Percentiles rank a stretch among this genome's conserved stretches.
phyloP scores from a whole-genome alignment of 768 basidiomycete species.

The Lactifluus hygrophoroides region DNA sequence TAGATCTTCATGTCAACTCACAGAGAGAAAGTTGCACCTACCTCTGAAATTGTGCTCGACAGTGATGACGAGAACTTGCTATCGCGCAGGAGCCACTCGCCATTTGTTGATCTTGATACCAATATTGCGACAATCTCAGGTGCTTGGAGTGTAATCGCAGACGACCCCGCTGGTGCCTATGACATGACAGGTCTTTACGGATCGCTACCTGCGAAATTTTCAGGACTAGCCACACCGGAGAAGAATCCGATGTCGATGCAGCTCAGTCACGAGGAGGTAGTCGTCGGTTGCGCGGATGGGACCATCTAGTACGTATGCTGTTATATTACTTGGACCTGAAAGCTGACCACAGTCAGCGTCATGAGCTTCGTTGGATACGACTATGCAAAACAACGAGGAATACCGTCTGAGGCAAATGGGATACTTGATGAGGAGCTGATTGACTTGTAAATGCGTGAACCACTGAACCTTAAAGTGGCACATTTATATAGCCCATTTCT shows the following conservation, averaged over 20 bases:
- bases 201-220: slow-evolving; percentile 55
- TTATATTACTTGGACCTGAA: slow-evolving; percentile 14
- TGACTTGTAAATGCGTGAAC: neutral
- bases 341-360: slow-evolving; percentile 31
- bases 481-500: too few relatives aligned
- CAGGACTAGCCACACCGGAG: slow-evolving; percentile 76
- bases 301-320: slow-evolving; percentile 69
- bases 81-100: slow-evolving; percentile 20
- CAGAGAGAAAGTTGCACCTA: slow-evolving; percentile 40
- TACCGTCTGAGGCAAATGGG: neutral
- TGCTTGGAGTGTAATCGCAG: slow-evolving; percentile 65
- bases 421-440: neutral
- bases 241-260: slow-evolving; percentile 96
- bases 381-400: slow-evolving; percentile 33
- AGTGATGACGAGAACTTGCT: slow-evolving; percentile 19
- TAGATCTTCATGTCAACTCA: slow-evolving; percentile 84
- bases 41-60: slow-evolving; percentile 23
- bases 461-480: too few relatives aligned
- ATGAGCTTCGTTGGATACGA: slow-evolving; percentile 56
- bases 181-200: slow-evolving; percentile 54
- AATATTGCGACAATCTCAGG: slow-evolving; percentile 62
- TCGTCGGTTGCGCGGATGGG: slow-evolving; percentile 85
- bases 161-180: slow-evolving; percentile 27
- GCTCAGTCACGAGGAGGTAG: slow-evolving; percentile 82
- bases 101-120: slow-evolving; percentile 52